phyloP scores from a whole-genome alignment of 257 asterid genomes.

The Primulina huaijiensis region DNA sequence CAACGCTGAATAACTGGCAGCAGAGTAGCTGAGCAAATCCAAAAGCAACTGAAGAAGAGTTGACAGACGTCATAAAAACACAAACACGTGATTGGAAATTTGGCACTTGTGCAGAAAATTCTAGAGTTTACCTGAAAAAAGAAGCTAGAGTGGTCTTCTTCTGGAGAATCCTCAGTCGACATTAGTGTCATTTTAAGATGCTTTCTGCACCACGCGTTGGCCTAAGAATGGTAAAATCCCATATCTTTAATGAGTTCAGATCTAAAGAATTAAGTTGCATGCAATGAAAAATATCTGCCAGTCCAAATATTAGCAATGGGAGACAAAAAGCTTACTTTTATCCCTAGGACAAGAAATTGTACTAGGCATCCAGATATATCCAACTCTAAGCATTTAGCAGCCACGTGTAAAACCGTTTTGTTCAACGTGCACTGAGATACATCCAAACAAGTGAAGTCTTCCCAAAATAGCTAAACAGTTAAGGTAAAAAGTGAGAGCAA shows the following conservation, averaged over 20 bases:
- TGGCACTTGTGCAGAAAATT: neutral
- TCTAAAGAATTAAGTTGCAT: neutral
- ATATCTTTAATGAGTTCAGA: conserved; percentile 10
- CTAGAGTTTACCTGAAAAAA: conserved; percentile 70
- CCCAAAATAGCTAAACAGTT: conserved; percentile 72
- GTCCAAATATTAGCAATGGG: conserved; percentile 10
- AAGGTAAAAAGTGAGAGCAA: conserved; percentile 37
- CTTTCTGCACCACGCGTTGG: conserved; percentile 80
- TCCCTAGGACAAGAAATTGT: conserved; percentile 62
- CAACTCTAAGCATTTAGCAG: conserved; percentile 56
- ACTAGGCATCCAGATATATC: conserved; percentile 62
- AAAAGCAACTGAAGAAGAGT: conserved; percentile 61
- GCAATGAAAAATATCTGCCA: conserved; percentile 12
- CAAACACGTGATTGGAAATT: conserved; percentile 5
- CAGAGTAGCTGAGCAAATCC: conserved; percentile 76
- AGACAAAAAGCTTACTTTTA: conserved; percentile 47
- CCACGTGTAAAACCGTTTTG: conserved; percentile 65
- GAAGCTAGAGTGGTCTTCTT: conserved; percentile 75
- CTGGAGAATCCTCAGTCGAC: conserved; percentile 87
- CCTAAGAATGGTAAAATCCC: conserved; percentile 35
- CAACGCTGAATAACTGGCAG: conserved; percentile 62
- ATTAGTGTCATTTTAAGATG: conserved; percentile 91
- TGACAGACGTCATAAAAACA: conserved; percentile 28
- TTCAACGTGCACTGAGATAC: conserved; percentile 84
- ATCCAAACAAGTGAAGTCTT: conserved; percentile 88